Percentiles rank a stretch among this genome's conserved stretches.
These are phyloP conservation scores for Colletotrichum falcatum DNA, from an alignment of 2,329 filamentous ascomycete species.

Conservation along the genomic window DNA sequence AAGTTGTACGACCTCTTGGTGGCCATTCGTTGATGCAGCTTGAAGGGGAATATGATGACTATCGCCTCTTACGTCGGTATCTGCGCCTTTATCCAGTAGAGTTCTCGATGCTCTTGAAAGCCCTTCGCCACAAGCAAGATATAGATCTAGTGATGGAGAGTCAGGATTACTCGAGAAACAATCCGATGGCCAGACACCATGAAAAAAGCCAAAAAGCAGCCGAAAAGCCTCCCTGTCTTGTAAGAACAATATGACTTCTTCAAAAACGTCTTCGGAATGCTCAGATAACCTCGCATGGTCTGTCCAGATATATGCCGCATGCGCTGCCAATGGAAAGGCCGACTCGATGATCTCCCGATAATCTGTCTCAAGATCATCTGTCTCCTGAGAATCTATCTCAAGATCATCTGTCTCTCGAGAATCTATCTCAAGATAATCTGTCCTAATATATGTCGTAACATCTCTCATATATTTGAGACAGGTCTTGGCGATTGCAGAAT, in stretches of 20 bases:
- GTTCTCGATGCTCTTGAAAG: not conserved
- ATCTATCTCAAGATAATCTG: no score
- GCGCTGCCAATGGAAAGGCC: slow-evolving; percentile 42
- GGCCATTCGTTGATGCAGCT: no score
- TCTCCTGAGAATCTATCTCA: not conserved
- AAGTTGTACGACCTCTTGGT: no score
- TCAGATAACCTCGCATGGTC: not conserved
- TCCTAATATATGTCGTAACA: no score
- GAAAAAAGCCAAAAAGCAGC: no score
- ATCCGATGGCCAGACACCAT: no score
- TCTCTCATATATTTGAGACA: slow-evolving; percentile 43
- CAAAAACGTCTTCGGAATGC: not conserved
- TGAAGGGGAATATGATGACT: no score
- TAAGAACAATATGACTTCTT: not conserved
- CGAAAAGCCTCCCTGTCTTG: not conserved
- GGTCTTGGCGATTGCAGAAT: slow-evolving; percentile 42
- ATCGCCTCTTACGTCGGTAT: not conserved
- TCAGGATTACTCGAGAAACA: no score
- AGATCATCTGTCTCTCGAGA: no score
- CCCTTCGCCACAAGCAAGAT: not conserved
- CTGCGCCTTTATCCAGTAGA: not conserved
- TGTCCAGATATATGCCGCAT: slow-evolving; percentile 41
- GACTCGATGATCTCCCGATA: not conserved
- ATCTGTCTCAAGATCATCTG: slow-evolving; percentile 3
- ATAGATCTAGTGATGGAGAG: no score